phyloP scores from a whole-genome alignment of 1,284 basidiomycete genomes.

The Ustilago trichophora region DNA sequence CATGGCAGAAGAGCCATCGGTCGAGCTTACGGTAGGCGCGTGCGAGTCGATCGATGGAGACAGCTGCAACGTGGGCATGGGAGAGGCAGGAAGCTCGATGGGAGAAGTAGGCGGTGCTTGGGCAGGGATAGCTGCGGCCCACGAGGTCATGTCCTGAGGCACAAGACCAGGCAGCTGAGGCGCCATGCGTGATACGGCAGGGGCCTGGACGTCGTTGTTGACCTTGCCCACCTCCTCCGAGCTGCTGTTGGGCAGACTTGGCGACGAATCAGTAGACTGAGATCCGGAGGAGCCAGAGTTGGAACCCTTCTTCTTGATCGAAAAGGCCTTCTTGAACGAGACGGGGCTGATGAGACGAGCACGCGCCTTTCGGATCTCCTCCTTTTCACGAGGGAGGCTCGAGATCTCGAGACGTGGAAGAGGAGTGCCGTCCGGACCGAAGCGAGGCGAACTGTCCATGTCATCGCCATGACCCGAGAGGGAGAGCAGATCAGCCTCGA shows the following conservation, averaged over 20 bases:
- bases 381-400: constrained; percentile 37
- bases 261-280: constrained; percentile 10
- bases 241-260: constrained; percentile 27
- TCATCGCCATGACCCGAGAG: constrained; percentile 2
- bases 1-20: neutral
- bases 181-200: neutral
- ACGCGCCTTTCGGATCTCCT: constrained; percentile 16
- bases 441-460: constrained; percentile 3
- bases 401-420: constrained; percentile 25
- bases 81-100: neutral
- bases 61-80: constrained; percentile 8
- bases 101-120: constrained; percentile 15
- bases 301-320: constrained; percentile 26
- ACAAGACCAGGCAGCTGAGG: constrained; percentile 4
- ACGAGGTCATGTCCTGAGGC: constrained; percentile 22
- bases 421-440: constrained; percentile 11
- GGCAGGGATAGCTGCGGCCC: constrained; percentile 24
- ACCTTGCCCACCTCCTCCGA: constrained; percentile 25
- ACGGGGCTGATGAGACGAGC: constrained; percentile 34
- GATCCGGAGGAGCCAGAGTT: constrained; percentile 10
- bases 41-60: constrained; percentile 14
- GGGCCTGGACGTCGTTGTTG: constrained; percentile 1
- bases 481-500: constrained; percentile 26
- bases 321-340: constrained; percentile 42
- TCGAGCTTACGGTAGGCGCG: constrained; percentile 1